Percentiles rank a stretch among this genome's conserved stretches.
phyloP scores from a whole-genome alignment of 2,329 filamentous ascomycete species.

The Orbilia ellipsospora region DNA sequence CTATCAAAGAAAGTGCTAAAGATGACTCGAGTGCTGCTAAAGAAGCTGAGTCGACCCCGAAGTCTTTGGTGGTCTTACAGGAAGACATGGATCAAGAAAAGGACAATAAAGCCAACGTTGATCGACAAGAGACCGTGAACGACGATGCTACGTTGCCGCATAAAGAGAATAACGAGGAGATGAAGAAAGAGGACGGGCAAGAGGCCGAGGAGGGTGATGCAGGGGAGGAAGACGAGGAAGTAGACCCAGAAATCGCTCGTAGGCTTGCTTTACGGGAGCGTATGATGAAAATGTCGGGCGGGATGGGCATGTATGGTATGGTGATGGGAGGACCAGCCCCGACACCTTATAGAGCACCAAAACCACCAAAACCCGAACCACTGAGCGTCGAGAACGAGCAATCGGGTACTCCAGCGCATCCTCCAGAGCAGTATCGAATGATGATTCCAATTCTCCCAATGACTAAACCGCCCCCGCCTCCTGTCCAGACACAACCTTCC shows the following conservation, averaged over 20 bases:
- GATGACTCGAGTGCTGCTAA: not conserved
- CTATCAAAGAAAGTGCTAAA: conserved; percentile 13
- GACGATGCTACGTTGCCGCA: conserved; percentile 54
- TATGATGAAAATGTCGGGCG: conserved; percentile 98
- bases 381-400: conserved; percentile 19
- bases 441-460: conserved; percentile 51
- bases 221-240: conserved; percentile 64
- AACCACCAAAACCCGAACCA: conserved; percentile 29
- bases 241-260: conserved; percentile 86
- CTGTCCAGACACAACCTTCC: not conserved
- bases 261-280: conserved; percentile 89
- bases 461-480: conserved; percentile 15
- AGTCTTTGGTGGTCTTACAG: not conserved
- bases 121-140: conserved; percentile 59
- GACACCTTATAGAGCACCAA: conserved; percentile 59
- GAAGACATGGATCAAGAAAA: conserved; percentile 16
- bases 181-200: conserved; percentile 61
- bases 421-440: conserved; percentile 39
- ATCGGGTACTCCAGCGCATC: conserved; percentile 22
- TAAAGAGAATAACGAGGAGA: conserved; percentile 60
- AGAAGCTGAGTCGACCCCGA: not conserved
- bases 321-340: conserved; percentile 67
- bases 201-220: conserved; percentile 56
- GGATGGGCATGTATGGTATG: conserved; percentile 85
- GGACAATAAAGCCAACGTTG: not conserved